Conservation (phyloP, 2,329 filamentous ascomycete species). For the Fusarium sp. region DNA sequence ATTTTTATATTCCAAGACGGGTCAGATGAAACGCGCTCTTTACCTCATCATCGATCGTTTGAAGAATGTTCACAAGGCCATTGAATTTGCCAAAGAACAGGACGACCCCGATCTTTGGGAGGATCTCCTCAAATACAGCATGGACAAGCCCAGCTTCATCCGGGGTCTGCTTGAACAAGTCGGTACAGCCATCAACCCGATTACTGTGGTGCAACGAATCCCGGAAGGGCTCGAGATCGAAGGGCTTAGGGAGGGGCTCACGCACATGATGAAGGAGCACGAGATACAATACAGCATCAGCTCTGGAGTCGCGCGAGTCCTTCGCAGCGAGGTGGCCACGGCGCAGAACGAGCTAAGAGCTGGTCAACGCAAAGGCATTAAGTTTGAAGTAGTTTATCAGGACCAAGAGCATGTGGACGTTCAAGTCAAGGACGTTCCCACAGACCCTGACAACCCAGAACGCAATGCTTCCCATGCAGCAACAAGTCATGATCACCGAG, state of each 20-base stretch:
- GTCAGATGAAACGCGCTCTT: slow-evolving; percentile 90
- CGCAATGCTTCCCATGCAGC: slow-evolving; percentile 30
- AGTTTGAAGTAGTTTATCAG: slow-evolving; percentile 79
- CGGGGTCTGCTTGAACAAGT: slow-evolving; percentile 92
- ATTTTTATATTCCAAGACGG: slow-evolving; percentile 93
- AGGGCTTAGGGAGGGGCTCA: slow-evolving; percentile 87
- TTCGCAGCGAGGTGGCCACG: slow-evolving; percentile 86
- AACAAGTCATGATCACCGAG: slow-evolving; percentile 48
- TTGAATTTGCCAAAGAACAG: slow-evolving; percentile 93
- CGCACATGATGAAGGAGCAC: slow-evolving; percentile 93
- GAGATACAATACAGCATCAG: slow-evolving; percentile 96
- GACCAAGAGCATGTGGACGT: slow-evolving; percentile 58
- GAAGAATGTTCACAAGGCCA: slow-evolving; percentile 90
- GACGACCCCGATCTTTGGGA: slow-evolving; percentile 95
- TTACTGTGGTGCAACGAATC: slow-evolving; percentile 88
- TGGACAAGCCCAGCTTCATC: slow-evolving; percentile 98
- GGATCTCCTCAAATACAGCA: slow-evolving; percentile 92
- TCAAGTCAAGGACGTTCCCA: slow-evolving; percentile 56
- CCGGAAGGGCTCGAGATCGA: slow-evolving; percentile 94
- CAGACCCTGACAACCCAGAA: slow-evolving; percentile 44
- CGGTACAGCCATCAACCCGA: slow-evolving; percentile 92
- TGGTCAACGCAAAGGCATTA: slow-evolving; percentile 87
- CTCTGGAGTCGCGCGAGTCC: slow-evolving; percentile 86
- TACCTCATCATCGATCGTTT: slow-evolving; percentile 95
- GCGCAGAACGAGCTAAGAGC: slow-evolving; percentile 84